These are phyloP conservation scores for Naganishia randhawae DNA, from an alignment of 768 basidiomycete species.

Conservation along the genomic window DNA sequence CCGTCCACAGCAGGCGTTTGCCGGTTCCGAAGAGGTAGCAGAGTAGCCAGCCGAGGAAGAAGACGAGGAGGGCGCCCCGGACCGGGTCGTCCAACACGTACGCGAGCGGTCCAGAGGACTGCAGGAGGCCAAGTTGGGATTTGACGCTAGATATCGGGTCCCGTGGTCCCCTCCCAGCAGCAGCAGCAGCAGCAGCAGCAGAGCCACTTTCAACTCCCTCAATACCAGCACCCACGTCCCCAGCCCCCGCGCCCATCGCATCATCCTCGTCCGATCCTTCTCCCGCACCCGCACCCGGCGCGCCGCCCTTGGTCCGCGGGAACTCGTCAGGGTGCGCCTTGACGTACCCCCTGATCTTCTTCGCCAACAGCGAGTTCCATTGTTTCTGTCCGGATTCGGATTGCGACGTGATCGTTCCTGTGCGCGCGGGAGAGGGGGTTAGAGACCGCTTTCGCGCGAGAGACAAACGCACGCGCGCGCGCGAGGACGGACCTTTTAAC, in stretches of 20 bases:
- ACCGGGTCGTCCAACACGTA: constrained; percentile 23
- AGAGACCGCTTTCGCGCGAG: background rate
- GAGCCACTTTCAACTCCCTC: background rate
- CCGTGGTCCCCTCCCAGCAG: background rate
- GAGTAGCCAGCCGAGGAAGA: constrained; percentile 15
- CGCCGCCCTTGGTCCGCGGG: constrained; percentile 9
- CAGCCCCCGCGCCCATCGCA: too few species aligned
- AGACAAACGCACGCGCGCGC: background rate
- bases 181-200: too few species aligned
- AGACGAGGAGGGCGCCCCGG: constrained; percentile 17
- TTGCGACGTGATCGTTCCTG: constrained; percentile 32
- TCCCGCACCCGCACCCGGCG: background rate
- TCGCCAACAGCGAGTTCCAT: constrained; percentile 33
- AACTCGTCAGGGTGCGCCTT: constrained; percentile 33
- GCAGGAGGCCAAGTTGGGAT: background rate
- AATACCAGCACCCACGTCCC: constrained; percentile 4
- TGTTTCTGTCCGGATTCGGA: constrained; percentile 33
- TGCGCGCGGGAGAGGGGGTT: too few species aligned
- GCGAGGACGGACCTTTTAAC: constrained; percentile 31
- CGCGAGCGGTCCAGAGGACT: constrained; percentile 11
- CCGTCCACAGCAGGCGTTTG: constrained; percentile 17
- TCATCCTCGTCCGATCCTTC: too few species aligned
- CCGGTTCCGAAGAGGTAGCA: background rate
- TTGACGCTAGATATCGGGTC: background rate
- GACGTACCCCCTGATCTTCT: constrained; percentile 25